Conservation (phyloP, 371 early-diverging fungal species). For the Rhizopus sp. region DNA sequence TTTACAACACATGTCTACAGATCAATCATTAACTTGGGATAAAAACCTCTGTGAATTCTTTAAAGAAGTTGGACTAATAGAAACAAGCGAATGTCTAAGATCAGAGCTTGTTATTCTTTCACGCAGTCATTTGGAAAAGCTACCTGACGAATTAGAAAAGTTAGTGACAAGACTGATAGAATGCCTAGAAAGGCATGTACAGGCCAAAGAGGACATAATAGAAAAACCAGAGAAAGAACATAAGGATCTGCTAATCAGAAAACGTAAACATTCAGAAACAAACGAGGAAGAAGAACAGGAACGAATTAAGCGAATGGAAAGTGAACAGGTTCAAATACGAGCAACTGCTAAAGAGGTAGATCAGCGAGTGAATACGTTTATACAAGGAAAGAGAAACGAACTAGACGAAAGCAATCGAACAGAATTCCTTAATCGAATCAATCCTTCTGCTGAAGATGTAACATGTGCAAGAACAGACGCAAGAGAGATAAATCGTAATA, state of each 20-base stretch:
- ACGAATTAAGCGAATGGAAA: slow-evolving; percentile 31
- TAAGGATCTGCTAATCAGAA: slow-evolving; percentile 18
- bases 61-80: slow-evolving; percentile 37
- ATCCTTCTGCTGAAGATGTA: slow-evolving; percentile 43
- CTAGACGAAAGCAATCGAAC: slow-evolving; percentile 73
- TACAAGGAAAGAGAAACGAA: slow-evolving; percentile 62
- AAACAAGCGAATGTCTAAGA: slow-evolving; percentile 44
- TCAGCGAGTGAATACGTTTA: slow-evolving; percentile 59
- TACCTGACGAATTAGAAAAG: slow-evolving; percentile 38
- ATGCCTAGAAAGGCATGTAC: slow-evolving; percentile 36
- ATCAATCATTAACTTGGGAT: slow-evolving; percentile 30
- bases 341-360: slow-evolving; percentile 44
- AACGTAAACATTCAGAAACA: slow-evolving; percentile 22
- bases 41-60: slow-evolving; percentile 36
- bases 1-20: slow-evolving; percentile 6
- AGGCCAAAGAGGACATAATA: slow-evolving; percentile 31
- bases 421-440: slow-evolving; percentile 59
- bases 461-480: slow-evolving; percentile 75
- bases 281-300: slow-evolving; percentile 29
- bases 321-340: slow-evolving; percentile 54
- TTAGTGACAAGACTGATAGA: slow-evolving; percentile 38
- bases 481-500: slow-evolving; percentile 72
- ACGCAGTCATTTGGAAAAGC: slow-evolving; percentile 27
- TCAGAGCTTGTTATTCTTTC: slow-evolving; percentile 42
- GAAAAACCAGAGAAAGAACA: slow-evolving; percentile 15